These are phyloP conservation scores for Ophiocordyceps polyrhachis-furcata DNA, from an alignment of 2,329 filamentous ascomycete species.

Conservation along the genomic window DNA sequence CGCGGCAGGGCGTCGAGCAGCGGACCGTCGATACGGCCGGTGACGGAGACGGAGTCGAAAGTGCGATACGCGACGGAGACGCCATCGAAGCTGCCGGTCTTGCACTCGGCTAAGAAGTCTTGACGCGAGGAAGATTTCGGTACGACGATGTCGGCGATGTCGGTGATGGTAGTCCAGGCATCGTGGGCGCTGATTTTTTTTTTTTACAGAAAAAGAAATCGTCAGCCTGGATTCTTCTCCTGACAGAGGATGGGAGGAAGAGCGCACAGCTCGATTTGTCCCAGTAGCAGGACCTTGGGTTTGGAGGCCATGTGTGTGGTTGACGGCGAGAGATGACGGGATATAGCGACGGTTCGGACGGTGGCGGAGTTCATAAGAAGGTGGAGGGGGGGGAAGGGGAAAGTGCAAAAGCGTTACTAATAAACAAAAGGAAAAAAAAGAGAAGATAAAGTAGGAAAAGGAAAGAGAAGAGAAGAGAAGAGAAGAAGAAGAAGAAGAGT, in stretches of 20 bases:
- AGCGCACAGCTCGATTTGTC: conserved; percentile 19
- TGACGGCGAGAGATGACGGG: not conserved
- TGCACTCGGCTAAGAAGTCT: conserved; percentile 25
- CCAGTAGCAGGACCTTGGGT: conserved; percentile 21
- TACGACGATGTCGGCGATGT: conserved; percentile 38
- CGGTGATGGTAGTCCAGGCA: conserved; percentile 41
- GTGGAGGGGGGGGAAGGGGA: too few relatives aligned
- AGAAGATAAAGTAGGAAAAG: not conserved
- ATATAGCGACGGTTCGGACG: not conserved
- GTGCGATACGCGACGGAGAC: conserved; percentile 42
- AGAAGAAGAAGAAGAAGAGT: not conserved
- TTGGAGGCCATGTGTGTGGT: conserved; percentile 8
- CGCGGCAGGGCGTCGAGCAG: conserved; percentile 28
- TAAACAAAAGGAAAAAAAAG: not conserved
- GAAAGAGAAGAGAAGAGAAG: not conserved
- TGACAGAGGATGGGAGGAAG: too few relatives aligned
- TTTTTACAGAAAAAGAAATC: too few relatives aligned
- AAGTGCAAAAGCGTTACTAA: not conserved
- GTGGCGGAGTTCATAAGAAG: too few relatives aligned
- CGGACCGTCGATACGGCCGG: conserved; percentile 44
- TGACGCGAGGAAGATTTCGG: conserved; percentile 5
- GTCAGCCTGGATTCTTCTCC: not conserved
- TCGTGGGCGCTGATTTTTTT: conserved; percentile 46
- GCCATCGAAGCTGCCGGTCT: conserved; percentile 34
- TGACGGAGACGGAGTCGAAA: conserved; percentile 17